Conservation (phyloP, 306 rosid genomes). For the Vicia villosa region DNA sequence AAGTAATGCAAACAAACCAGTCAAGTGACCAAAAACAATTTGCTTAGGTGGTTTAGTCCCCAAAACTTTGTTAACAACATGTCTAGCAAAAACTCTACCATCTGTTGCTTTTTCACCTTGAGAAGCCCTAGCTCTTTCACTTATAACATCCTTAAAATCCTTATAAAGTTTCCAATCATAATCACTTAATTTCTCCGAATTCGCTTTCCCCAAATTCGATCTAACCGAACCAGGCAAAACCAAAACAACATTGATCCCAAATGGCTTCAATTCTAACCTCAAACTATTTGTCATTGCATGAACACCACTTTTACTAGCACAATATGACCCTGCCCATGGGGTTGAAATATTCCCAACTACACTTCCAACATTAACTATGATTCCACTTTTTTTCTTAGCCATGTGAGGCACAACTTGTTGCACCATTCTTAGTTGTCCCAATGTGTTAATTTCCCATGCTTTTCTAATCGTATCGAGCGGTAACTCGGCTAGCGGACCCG, state of each 20-base stretch:
- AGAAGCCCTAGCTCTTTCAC: slow-evolving; percentile 74
- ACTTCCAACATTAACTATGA: slow-evolving; percentile 73
- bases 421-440: slow-evolving; percentile 74
- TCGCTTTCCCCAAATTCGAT: slow-evolving; percentile 69
- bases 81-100: slow-evolving; percentile 63
- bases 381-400: slow-evolving; percentile 58
- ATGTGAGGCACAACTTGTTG: slow-evolving; percentile 83
- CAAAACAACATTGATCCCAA: slow-evolving; percentile 69
- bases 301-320: slow-evolving; percentile 69
- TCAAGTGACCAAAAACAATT: slow-evolving; percentile 77
- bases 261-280: slow-evolving; percentile 70
- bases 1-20: slow-evolving; percentile 62
- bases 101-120: slow-evolving; percentile 67
- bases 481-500: slow-evolving; percentile 78
- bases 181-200: slow-evolving; percentile 41
- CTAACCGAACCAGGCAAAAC: slow-evolving; percentile 75
- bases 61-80: slow-evolving; percentile 62
- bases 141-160: slow-evolving; percentile 60
- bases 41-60: slow-evolving; percentile 61
- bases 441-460: slow-evolving; percentile 75
- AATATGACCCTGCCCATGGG: slow-evolving; percentile 88
- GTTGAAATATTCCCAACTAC: slow-evolving; percentile 69
- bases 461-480: slow-evolving; percentile 55
- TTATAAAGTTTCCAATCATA: slow-evolving; percentile 69
- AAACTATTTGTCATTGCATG: slow-evolving; percentile 67